A percentile compares a stretch with the other conserved stretches of the same genome.
phyloP scores from a whole-genome alignment of 768 basidiomycete genomes.

The Termitomyces sp. region DNA sequence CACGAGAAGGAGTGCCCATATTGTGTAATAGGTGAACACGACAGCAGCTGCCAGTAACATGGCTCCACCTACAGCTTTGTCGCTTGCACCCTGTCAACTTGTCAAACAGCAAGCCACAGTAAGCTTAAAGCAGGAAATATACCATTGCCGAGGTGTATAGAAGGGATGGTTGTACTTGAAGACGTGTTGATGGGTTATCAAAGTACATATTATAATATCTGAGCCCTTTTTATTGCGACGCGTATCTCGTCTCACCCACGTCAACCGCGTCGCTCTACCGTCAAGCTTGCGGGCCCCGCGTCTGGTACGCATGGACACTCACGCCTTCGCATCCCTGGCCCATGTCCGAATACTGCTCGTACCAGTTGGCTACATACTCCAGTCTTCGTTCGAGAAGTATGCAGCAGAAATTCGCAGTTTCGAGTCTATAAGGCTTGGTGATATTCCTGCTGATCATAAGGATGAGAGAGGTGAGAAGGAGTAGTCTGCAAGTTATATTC shows the following conservation, averaged over 20 bases:
- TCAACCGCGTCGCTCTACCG: not conserved
- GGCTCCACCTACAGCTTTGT: conserved; percentile 73
- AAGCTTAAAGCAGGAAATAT: conserved; percentile 1
- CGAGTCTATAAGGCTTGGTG: conserved; percentile 70
- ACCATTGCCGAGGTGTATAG: conserved; percentile 12
- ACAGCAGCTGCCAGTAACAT: conserved; percentile 78
- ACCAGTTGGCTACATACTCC: conserved; percentile 76
- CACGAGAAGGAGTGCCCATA: conserved; percentile 87
- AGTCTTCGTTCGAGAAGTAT: conserved; percentile 69
- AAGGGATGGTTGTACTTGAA: conserved; percentile 5
- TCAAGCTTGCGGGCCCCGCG: conserved; percentile 5
- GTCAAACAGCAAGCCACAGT: conserved; percentile 4
- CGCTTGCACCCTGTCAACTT: conserved; percentile 64
- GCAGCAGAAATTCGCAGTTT: conserved; percentile 71
- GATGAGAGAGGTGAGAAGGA: conserved; percentile 64
- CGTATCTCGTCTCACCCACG: not conserved
- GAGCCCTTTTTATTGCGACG: not conserved
- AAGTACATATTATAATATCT: too few species aligned
- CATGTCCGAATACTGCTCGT: conserved; percentile 83
- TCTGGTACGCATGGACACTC: conserved; percentile 52
- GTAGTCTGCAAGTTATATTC: not conserved
- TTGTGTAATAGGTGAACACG: conserved; percentile 87
- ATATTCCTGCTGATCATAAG: conserved; percentile 77
- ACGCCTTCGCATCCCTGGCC: conserved; percentile 79
- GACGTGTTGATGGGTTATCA: conserved; percentile 3